These are phyloP conservation scores for Coniosporium uncinatum DNA, from an alignment of 2,329 filamentous ascomycete genomes.

Conservation along the genomic window DNA sequence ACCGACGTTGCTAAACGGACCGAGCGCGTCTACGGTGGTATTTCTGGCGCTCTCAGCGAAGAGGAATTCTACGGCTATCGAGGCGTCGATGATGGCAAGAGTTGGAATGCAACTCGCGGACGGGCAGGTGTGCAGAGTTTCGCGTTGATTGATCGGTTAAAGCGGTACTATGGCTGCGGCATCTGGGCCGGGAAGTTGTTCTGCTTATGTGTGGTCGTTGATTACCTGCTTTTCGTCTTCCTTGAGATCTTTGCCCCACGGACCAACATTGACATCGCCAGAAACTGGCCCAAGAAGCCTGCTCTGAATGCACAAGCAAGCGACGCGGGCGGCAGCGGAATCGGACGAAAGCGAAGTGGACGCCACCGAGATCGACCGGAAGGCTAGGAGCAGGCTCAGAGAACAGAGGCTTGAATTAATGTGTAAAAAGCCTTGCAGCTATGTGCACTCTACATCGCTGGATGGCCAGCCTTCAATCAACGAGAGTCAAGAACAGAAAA, in stretches of 20 bases:
- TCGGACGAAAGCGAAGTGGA: slow-evolving; percentile 16
- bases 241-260: slow-evolving; percentile 85
- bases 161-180: slow-evolving; percentile 95
- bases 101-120: slow-evolving; percentile 65
- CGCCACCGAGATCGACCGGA: slow-evolving; percentile 17
- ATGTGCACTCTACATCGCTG: not conserved
- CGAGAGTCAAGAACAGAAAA: not conserved
- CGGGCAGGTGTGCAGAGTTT: slow-evolving; percentile 74
- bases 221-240: slow-evolving; percentile 86
- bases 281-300: slow-evolving; percentile 86
- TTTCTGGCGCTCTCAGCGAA: slow-evolving; percentile 79
- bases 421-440: not conserved
- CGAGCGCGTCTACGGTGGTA: slow-evolving; percentile 92
- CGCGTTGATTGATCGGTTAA: slow-evolving; percentile 88
- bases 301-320: not conserved
- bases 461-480: not conserved
- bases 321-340: not conserved
- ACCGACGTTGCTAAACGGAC: slow-evolving; percentile 91
- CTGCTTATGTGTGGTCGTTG: slow-evolving; percentile 88
- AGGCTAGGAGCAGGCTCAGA: no score
- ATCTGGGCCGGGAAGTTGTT: slow-evolving; percentile 99
- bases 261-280: slow-evolving; percentile 81
- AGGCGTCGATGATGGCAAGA: slow-evolving; percentile 40
- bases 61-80: slow-evolving; percentile 86
- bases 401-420: not conserved